Evolutionary conservation across 805 yeast genomes (phyloP), one percentile per base, ranked within the genome.

Genomic region (Yarrowia sp.): DNA sequence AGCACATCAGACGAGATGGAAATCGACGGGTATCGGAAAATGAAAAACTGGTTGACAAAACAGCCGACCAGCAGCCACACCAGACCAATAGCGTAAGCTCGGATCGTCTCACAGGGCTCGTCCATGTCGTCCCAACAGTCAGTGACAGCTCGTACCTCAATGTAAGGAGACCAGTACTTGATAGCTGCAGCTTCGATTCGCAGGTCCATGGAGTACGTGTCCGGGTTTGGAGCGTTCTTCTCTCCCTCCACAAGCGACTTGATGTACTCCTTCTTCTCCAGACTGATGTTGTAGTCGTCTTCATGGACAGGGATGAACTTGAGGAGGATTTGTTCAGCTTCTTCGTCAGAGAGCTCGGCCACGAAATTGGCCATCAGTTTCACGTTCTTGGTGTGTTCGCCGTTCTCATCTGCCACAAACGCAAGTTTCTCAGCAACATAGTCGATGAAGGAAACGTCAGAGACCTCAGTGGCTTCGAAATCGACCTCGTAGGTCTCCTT

Each of bases 91-190:
- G 77, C 69, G 69, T 80, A 81, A 11, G 81, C 74, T 72, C 84
- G 74, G 55, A 80, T 82, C 64, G 87, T 83, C 77, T 85, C 87
- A 71, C 82, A 82, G 1, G 82, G 82, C 32, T 79, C 69, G 26
- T 71, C 66, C 2, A 83, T 82, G 68, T 84, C 86, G 72, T 85
- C 87, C 56, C 71, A 77, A 1, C 85, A 82, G 45, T 82, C 84
- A 8, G 84, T 81, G n/a, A 87, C 84, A 26, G 90, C 85, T 76
- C 91, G 81, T 22, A 87, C 90, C 76, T 87, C 91, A 1, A 89
- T 86, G 74, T 87, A 87, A 12, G 90, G 89, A 32, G 87, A 84
- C 66, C 66, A 59, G 43, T 59, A 41, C 19, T 56, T 41, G 63
- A 56, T 56, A 22, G 48, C 42, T 8, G 63, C 63, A 15, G 63